phyloP scores from a whole-genome alignment of 1,284 basidiomycete genomes.

The Crepidotus sp. region DNA sequence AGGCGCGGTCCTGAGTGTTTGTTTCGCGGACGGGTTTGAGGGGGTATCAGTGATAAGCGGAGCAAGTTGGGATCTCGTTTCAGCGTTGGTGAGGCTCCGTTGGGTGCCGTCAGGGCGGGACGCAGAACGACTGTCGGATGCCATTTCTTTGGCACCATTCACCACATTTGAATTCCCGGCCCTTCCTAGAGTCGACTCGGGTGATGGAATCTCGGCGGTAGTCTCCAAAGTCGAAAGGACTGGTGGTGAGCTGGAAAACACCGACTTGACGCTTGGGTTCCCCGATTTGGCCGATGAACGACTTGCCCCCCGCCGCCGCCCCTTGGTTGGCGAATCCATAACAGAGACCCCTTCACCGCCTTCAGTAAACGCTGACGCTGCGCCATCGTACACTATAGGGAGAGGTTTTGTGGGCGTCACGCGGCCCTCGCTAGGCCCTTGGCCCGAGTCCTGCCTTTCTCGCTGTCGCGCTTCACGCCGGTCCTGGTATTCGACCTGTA shows the following conservation, averaged over 20 bases:
- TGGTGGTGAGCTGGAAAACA: constrained; percentile 3
- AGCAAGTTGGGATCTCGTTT: constrained; percentile 8
- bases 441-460: constrained; percentile 3
- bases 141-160: not conserved
- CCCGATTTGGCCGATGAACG: constrained; percentile 1
- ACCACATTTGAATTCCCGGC: not conserved
- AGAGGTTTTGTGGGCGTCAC: constrained; percentile 1
- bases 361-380: not conserved
- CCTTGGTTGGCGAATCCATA: constrained; percentile 1
- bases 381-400: constrained; percentile 1
- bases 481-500: constrained; percentile 84
- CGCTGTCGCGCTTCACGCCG: constrained; percentile 16
- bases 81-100: constrained; percentile 1
- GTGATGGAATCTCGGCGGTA: constrained; percentile 6
- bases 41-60: constrained; percentile 13
- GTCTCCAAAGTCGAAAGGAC: constrained; percentile 6
- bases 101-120: not conserved
- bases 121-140: not conserved
- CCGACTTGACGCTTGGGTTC: constrained; percentile 1
- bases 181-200: not conserved
- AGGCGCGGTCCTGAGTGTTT: not conserved
- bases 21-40: constrained; percentile 6
- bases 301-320: constrained; percentile 5
- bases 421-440: constrained; percentile 1
- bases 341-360: not conserved